phyloP scores from a whole-genome alignment of 768 basidiomycete species.

The Suillus paluster region DNA sequence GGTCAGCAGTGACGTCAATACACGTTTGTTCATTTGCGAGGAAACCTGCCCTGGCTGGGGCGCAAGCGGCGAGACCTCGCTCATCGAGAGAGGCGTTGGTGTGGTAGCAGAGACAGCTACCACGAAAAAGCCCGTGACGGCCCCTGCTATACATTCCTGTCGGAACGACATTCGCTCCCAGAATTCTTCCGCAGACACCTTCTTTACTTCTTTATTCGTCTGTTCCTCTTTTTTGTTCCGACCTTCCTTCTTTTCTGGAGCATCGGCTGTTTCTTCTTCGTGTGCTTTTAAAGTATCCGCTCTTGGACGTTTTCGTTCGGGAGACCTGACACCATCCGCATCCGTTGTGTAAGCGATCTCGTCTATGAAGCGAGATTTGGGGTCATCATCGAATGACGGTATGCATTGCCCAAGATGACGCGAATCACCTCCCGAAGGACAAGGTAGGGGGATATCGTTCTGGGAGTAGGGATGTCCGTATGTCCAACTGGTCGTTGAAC shows the following conservation, averaged over 20 bases:
- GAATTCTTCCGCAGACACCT: slow-evolving; percentile 77
- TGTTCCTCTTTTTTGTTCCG: slow-evolving; percentile 36
- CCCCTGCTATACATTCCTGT: slow-evolving; percentile 91
- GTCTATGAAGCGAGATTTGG: slow-evolving; percentile 91
- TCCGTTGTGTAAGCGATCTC: slow-evolving; percentile 81
- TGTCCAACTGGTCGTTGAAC: slow-evolving; percentile 49
- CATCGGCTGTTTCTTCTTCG: slow-evolving; percentile 28
- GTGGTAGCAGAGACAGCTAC: slow-evolving; percentile 48
- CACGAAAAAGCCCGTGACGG: slow-evolving; percentile 94
- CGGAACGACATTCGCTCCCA: slow-evolving; percentile 98
- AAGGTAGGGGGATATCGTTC: slow-evolving; percentile 43
- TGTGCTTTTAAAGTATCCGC: slow-evolving; percentile 19
- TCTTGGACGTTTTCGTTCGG: slow-evolving; percentile 61
- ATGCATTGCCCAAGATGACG: slow-evolving; percentile 68
- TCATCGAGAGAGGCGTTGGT: slow-evolving; percentile 13
- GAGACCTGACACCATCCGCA: slow-evolving; percentile 60
- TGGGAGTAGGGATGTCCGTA: slow-evolving; percentile 82
- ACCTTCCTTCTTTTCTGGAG: slow-evolving; percentile 31
- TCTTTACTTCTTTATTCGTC: slow-evolving; percentile 57
- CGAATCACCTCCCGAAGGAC: slow-evolving; percentile 46
- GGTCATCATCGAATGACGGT: slow-evolving; percentile 95
- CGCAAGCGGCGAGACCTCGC: slow-evolving; percentile 47
- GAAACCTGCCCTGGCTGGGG: slow-evolving; percentile 67
- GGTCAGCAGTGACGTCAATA: slow-evolving; percentile 69
- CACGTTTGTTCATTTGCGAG: slow-evolving; percentile 66